Conservation (phyloP, 1,139 yeast genomes). For the Geotrichum reessii region DNA sequence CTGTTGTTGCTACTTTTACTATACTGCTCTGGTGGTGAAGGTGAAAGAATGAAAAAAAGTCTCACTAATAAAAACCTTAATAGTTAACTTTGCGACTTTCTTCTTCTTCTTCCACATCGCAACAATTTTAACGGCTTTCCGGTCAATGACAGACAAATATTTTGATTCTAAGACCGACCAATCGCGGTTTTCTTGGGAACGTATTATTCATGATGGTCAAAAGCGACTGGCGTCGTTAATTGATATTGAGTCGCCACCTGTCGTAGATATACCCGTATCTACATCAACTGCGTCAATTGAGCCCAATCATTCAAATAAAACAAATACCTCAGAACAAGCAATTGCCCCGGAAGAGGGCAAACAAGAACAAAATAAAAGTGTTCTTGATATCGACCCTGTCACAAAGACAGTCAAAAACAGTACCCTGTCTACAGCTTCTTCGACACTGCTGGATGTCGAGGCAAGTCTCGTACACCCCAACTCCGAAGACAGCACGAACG, state of each 20-base stretch:
- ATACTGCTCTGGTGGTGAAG: background rate
- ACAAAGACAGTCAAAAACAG: background rate
- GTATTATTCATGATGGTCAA: constrained; percentile 14
- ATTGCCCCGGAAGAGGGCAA: background rate
- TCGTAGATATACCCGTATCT: background rate
- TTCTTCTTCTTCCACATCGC: background rate
- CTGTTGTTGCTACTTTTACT: background rate
- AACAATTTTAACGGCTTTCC: background rate
- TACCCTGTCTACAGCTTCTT: background rate
- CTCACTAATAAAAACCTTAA: background rate
- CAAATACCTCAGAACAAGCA: background rate
- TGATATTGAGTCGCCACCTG: constrained; percentile 1
- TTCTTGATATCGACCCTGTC: background rate
- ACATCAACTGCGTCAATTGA: background rate
- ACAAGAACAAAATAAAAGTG: background rate
- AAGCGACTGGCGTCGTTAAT: constrained; percentile 11
- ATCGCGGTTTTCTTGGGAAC: constrained; percentile 17
- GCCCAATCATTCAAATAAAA: background rate
- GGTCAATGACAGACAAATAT: background rate
- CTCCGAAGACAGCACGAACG: background rate
- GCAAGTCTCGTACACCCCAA: background rate
- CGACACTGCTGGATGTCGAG: constrained; percentile 1
- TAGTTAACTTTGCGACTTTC: background rate
- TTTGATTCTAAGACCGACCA: background rate
- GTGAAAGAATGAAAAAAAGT: background rate